Base-by-base conservation (phyloP, 192 early-diverging fungal species). In the Glomus cerebriforme region DNA sequence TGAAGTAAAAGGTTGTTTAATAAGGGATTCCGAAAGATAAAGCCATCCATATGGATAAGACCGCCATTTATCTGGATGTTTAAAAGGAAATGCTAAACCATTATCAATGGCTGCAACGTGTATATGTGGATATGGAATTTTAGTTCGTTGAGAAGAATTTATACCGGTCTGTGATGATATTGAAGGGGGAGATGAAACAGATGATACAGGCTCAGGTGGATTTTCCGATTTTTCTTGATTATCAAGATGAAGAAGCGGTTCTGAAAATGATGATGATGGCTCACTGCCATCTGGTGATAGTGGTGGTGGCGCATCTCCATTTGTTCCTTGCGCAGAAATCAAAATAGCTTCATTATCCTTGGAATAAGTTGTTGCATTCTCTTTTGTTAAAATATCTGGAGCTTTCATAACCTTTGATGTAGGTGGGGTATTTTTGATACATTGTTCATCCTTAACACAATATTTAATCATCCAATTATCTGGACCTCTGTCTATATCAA, bases 11-110 rank as follows among this genome's bases (percentile, higher is more conserved):
- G 95, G 89, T 39, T 79, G 81, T 0, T 77, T 84, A 27, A 92
- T 81, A 63, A 92, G 83, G 5, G 90, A 67, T 5, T 87, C 84
- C 6, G 94, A 92, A 29, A 97, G 87, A 73, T 83, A 90, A 13
- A 92, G 81, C 96, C 96, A 97, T n/a, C 93, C 96, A 84, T 92
- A 96, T 10, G 96, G 96, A 75, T 96, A 97, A 1, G 93, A 94
- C 7, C 96, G 83, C 90, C 92, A 94, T 60, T 90, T 84, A 80
- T 97, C 94, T 0, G 96, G 96, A 76, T 97, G 96, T 70, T 97
- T 96, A 83, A 89, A 94, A 0, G 96, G 96, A 75, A 97, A 97
- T 3, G 96, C 94, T n/a, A 97, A 86, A 12, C 96, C 96, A 80
- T 97, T 96, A 81, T 97, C 96, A 78, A 97, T 97, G 59, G 95